These are phyloP conservation scores for Detonula confervacea DNA, from an alignment of 352 stramenopile species.

Conservation along the genomic window DNA sequence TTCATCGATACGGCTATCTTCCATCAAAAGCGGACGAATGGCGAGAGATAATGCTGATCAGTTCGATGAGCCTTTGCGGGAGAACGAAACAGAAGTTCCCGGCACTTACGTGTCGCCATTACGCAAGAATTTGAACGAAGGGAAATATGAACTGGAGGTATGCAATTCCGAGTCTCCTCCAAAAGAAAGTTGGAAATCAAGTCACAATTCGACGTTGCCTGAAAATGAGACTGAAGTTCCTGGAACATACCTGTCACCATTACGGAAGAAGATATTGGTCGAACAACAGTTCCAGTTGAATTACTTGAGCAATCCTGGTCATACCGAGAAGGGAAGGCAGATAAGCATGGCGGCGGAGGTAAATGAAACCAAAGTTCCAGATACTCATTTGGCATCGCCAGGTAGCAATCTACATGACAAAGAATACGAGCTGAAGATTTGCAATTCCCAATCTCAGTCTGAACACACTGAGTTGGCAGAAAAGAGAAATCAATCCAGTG, in stretches of 20 bases:
- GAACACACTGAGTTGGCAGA: not conserved
- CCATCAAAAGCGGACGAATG: not conserved
- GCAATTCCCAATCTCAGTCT: not conserved
- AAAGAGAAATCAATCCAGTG: not conserved
- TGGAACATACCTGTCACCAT: no score
- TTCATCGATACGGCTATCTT: slow-evolving; percentile 1
- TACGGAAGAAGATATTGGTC: no score
- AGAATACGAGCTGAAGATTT: not conserved
- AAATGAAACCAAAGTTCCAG: not conserved
- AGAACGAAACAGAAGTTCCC: not conserved
- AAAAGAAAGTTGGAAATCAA: no score
- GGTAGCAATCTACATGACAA: not conserved
- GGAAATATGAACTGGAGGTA: not conserved
- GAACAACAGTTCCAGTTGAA: no score
- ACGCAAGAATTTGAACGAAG: not conserved
- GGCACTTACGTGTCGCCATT: not conserved
- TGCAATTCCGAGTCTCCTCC: not conserved
- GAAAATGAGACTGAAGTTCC: no score
- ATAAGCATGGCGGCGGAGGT: not conserved
- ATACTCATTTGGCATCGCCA: not conserved
- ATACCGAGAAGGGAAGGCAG: not conserved
- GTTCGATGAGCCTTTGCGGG: not conserved
- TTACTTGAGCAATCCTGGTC: not conserved
- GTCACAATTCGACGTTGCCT: no score
- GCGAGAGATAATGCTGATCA: not conserved